Percentiles rank a stretch among this genome's conserved stretches.
These are phyloP conservation scores for Pulveroboletus sp. DNA, from an alignment of 768 basidiomycete species.

Conservation along the genomic window DNA sequence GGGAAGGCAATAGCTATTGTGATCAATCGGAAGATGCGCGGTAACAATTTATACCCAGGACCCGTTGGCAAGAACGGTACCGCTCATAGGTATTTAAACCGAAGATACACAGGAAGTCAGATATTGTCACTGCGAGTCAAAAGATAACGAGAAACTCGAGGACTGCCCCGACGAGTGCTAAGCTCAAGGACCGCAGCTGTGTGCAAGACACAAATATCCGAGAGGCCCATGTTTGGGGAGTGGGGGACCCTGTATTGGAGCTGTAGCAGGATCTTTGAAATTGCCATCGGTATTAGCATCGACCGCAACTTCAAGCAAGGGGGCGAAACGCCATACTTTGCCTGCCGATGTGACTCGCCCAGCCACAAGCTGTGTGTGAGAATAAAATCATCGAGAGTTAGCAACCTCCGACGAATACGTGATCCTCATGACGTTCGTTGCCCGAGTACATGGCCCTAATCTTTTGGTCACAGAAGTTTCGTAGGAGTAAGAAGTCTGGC, in stretches of 20 bases:
- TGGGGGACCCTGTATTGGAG: slow-evolving; percentile 6
- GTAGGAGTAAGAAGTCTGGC: background rate
- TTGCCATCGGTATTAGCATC: slow-evolving; percentile 17
- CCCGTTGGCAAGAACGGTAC: slow-evolving; percentile 2
- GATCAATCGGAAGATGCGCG: background rate
- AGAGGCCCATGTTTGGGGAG: slow-evolving; percentile 17
- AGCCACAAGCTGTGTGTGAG: slow-evolving; percentile 30
- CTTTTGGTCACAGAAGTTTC: background rate
- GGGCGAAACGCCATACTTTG: slow-evolving; percentile 25
- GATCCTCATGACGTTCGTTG: background rate
- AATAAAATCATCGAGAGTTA: slow-evolving; percentile 10
- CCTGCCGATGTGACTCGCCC: slow-evolving; percentile 25
- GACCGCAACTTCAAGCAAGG: slow-evolving; percentile 14
- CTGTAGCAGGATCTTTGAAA: slow-evolving; percentile 16
- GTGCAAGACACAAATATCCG: slow-evolving; percentile 4
- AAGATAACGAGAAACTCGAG: slow-evolving; percentile 16
- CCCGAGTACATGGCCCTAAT: background rate
- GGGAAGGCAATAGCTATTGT: background rate
- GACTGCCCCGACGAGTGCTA: slow-evolving; percentile 6
- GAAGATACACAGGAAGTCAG: slow-evolving; percentile 21
- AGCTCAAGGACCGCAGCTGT: slow-evolving; percentile 19
- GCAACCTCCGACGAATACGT: slow-evolving; percentile 8
- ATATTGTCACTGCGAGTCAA: slow-evolving; percentile 23
- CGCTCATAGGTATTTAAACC: slow-evolving; percentile 20
- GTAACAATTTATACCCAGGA: slow-evolving; percentile 5